Evolutionary conservation across 2,329 filamentous ascomycete genomes (phyloP), one percentile per base, ranked within the genome.

Genomic region (Zymoseptoria crescenta): DNA sequence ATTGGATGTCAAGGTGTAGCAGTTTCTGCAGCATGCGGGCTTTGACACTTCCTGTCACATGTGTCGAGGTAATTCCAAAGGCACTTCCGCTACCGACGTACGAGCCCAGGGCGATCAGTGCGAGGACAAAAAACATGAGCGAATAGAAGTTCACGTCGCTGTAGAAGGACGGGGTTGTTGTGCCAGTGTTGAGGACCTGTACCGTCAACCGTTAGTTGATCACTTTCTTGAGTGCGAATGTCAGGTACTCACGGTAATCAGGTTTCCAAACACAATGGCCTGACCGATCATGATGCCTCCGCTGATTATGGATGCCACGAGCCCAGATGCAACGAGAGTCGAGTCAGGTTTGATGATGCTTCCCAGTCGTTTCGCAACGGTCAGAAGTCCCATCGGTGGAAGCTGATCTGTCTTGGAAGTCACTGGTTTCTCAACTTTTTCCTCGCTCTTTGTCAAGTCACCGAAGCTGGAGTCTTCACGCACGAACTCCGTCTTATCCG

Each of bases 221-320:
- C 9, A 24, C 8, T 24, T 24, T 50, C 2, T 9, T 8, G 3
- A 24, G 16, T 20, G 19, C 49, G 8, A 20, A 50, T 24, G 3
- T 13, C 16, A 52, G 49, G 3, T 28, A 49, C 59, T 54, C 29
- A 64, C 61, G 24, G 56, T 21, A 51, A 83, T 76, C 2, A 81
- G 76, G 61, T 80, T 75, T 19, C 80, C 81, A 61, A 83, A 83
- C 29, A 81, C 80, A 27, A 85, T 73, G 27, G 82, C 83, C 62
- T 85, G 80, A 16, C 84, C 85, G 27, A 87, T 80, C 48, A 87
- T 76, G 35, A 81, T 73, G 3, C 72, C 75, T 10, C 72, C 80
- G 19, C 77, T 79, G 35, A 77, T 62, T 13, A 79, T 70, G 0
- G 79, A 80, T 6, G 75, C 74, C 49, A 74, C 49, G 3, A 80